phyloP scores from a whole-genome alignment of 768 basidiomycete genomes.

The Boletus coccyginus region DNA sequence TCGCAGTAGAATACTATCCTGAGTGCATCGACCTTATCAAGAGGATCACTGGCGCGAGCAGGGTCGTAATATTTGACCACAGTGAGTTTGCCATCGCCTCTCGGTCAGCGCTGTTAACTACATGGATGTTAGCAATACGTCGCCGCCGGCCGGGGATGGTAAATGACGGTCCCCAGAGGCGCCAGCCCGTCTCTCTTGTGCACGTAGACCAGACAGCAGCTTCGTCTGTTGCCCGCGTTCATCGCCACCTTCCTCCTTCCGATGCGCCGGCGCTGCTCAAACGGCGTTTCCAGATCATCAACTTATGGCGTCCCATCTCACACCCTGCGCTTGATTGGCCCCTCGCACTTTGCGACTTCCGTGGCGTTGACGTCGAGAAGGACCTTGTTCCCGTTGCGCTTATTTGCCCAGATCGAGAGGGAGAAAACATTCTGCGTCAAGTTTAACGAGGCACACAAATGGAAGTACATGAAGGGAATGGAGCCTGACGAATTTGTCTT shows the following conservation, averaged over 20 bases:
- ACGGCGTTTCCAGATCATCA: slow-evolving; percentile 51
- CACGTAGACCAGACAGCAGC: slow-evolving; percentile 47
- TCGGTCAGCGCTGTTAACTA: background rate
- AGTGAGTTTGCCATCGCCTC: slow-evolving; percentile 22
- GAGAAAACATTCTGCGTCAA: slow-evolving; percentile 42
- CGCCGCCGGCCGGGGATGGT: slow-evolving; percentile 37
- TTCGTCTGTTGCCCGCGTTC: slow-evolving; percentile 41
- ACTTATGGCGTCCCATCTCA: slow-evolving; percentile 53
- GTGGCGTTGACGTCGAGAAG: slow-evolving; percentile 35
- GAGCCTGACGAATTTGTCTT: slow-evolving; percentile 44
- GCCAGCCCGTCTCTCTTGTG: slow-evolving; percentile 41
- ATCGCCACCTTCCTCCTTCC: slow-evolving; percentile 39
- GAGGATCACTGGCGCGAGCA: slow-evolving; percentile 37
- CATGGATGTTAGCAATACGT: slow-evolving; percentile 37
- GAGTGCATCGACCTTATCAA: slow-evolving; percentile 40
- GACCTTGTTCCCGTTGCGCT: slow-evolving; percentile 40
- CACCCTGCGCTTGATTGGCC: slow-evolving; percentile 46
- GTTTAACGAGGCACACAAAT: slow-evolving; percentile 39
- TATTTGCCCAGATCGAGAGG: slow-evolving; percentile 40
- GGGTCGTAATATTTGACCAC: slow-evolving; percentile 34
- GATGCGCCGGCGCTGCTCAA: slow-evolving; percentile 40
- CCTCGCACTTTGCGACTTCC: slow-evolving; percentile 47
- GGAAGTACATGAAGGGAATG: slow-evolving; percentile 47
- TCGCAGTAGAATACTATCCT: slow-evolving; percentile 37
- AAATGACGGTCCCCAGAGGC: slow-evolving; percentile 38